phyloP scores from a whole-genome alignment of 495 filamentous ascomycete genomes.

The Xylaria intraflava region DNA sequence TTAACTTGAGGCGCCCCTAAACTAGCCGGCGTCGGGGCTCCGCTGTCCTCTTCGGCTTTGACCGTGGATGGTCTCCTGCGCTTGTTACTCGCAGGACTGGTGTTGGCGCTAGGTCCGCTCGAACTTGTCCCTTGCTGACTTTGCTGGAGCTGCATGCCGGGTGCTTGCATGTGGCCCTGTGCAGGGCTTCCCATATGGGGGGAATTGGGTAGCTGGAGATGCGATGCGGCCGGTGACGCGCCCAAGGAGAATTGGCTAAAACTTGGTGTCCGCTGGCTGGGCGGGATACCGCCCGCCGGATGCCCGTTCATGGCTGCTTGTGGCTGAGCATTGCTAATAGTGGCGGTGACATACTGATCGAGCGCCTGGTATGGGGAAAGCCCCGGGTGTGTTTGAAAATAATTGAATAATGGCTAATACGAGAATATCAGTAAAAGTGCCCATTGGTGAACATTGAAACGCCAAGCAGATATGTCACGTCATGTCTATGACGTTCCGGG shows the following conservation, averaged over 20 bases:
- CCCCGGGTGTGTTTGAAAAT: constrained; percentile 50
- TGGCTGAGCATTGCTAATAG: constrained; percentile 25
- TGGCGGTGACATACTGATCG: constrained; percentile 49
- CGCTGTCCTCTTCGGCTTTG: constrained; percentile 64
- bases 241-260: constrained; percentile 46
- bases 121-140: constrained; percentile 65
- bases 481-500: neutral
- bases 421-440: neutral
- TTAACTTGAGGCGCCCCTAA: constrained; percentile 40
- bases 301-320: constrained; percentile 36
- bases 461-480: neutral
- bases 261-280: constrained; percentile 39
- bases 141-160: constrained; percentile 64
- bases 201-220: constrained; percentile 54
- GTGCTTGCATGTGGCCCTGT: constrained; percentile 52
- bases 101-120: constrained; percentile 73
- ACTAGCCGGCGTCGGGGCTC: constrained; percentile 37
- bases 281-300: constrained; percentile 22
- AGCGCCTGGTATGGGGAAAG: constrained; percentile 56
- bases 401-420: constrained; percentile 49
- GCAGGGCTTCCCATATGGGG: constrained; percentile 55
- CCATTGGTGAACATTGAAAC: neutral
- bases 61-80: constrained; percentile 69
- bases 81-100: constrained; percentile 75
- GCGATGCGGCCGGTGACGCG: constrained; percentile 48